phyloP scores from a whole-genome alignment of 2,329 filamentous ascomycete genomes.

The Cladosporium austrohemisphaericum region DNA sequence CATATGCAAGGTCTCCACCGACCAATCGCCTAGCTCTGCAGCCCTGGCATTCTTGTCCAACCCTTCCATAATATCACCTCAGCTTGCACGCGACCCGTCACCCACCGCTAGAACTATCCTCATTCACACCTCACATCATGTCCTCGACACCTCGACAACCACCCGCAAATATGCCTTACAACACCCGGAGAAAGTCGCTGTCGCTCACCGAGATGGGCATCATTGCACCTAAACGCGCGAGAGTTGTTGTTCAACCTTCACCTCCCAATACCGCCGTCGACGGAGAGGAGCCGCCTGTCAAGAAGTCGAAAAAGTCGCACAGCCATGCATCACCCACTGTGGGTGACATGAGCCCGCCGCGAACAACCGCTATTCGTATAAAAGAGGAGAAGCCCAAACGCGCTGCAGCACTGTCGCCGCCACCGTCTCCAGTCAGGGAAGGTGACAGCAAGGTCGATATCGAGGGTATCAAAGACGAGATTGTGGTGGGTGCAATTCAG shows the following conservation, averaged over 20 bases:
- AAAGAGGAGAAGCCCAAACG: constrained; percentile 49
- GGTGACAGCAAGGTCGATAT: constrained; percentile 63
- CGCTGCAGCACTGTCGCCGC: constrained; percentile 68
- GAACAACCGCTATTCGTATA: constrained; percentile 42
- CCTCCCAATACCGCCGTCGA: constrained; percentile 61
- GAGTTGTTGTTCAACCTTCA: constrained; percentile 47
- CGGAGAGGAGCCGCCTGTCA: constrained; percentile 54
- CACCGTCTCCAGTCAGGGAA: constrained; percentile 64
- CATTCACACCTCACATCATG: constrained; percentile 4
- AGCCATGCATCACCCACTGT: constrained; percentile 38
- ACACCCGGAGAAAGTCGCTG: constrained; percentile 92
- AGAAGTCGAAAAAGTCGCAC: constrained; percentile 73
- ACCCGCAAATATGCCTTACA: constrained; percentile 72
- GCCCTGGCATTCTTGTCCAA: constrained; percentile 12
- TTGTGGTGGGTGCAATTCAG: constrained; percentile 84
- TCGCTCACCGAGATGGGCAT: constrained; percentile 91
- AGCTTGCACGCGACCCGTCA: constrained; percentile 3
- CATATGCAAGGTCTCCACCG: constrained; percentile 14
- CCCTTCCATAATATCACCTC: constrained; percentile 10
- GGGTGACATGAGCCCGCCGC: constrained; percentile 41
- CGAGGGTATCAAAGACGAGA: constrained; percentile 86
- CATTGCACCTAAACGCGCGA: constrained; percentile 62
- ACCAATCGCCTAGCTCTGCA: constrained; percentile 13
- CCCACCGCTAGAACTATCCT: not conserved
- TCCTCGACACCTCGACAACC: constrained; percentile 9